These are phyloP conservation scores for Solanum chacoense DNA, from an alignment of 305 asterid genomes.

Conservation along the genomic window DNA sequence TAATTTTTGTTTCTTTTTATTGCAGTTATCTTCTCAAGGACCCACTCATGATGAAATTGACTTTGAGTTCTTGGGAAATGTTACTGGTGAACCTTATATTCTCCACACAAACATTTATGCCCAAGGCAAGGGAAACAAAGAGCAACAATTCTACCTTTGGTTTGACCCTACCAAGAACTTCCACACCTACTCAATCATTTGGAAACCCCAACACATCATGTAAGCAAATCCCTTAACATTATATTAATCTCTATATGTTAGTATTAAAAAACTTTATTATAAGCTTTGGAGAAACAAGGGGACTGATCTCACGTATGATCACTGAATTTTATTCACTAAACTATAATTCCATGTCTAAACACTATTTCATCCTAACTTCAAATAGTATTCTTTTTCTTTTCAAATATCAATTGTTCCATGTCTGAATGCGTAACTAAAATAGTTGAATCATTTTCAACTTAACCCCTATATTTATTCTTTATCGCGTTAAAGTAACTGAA, in stretches of 20 bases:
- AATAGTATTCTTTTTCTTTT: not conserved
- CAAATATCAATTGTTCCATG: not conserved
- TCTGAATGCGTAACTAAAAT: accelerated
- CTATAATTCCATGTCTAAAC: not conserved
- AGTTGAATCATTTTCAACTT: accelerated
- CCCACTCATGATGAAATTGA: conserved; percentile 86
- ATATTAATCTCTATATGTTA: not conserved
- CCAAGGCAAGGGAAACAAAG: conserved; percentile 71
- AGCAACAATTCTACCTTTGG: conserved; percentile 82
- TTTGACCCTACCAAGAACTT: conserved; percentile 72
- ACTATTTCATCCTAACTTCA: not conserved
- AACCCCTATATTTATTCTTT: not conserved
- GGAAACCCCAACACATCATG: conserved; percentile 61
- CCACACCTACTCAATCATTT: conserved; percentile 68
- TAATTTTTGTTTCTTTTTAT: not conserved
- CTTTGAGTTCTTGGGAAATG: conserved; percentile 72
- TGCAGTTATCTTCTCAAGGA: conserved; percentile 79
- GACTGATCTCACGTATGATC: not conserved
- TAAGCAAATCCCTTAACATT: not conserved
- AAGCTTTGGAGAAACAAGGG: not conserved
- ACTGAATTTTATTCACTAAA: not conserved
- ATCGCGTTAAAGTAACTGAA: not conserved
- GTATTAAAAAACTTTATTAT: not conserved
- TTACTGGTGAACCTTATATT: conserved; percentile 58
- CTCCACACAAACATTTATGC: conserved; percentile 70